Base-by-base conservation (phyloP, 2,329 filamentous ascomycete genomes). In the Scytalidium sp. region DNA sequence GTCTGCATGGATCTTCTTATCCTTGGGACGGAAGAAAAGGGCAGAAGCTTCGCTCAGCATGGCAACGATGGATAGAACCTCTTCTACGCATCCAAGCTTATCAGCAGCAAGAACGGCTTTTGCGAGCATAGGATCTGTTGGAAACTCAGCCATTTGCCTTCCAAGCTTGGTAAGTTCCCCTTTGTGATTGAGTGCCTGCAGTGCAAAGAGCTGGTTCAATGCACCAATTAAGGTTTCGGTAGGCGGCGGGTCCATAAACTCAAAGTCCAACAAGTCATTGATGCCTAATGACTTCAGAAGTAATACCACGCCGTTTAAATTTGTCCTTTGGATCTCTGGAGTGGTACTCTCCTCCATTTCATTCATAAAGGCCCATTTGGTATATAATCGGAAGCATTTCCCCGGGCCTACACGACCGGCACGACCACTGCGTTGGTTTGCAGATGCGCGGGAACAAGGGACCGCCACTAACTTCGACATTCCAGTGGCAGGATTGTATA, bases 1-100 rank as follows among this genome's bases (percentile, higher is more conserved):
- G 67, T 99, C 93, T 11, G 94, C 94, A 63, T 97, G 90, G 22
- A 97, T 87, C 67, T 96, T 96, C 75, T 97, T 97, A 71, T 99
- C 92, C 66, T 97, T 96, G 19, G 94, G 92, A 0, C 91, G 81
- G 78, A 95, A 96, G 75, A 97, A 99, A 4, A 99, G 79, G 0
- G 91, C 86, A 3, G 87, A 90, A 2, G 89, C 84, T 70, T 97
- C 94, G 53, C 88, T 84, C 1, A 97, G 80, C 89, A 97, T 96
- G 40, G 92, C 84, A n/a, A 97, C 90, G 44, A 97, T 90, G 0
- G 88, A 91, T 15, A 99, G 75, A 0, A 97, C 84, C 69, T 99
- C 94, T 52, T 96, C 90, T 0, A 96, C 90, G 60, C 93, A 97
- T n/a, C 88, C 88, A 58, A 93, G 88, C 60, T 90, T 88, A 67